phyloP scores from a whole-genome alignment of 805 yeast genomes.

The Debaryomyces tyrocola region DNA sequence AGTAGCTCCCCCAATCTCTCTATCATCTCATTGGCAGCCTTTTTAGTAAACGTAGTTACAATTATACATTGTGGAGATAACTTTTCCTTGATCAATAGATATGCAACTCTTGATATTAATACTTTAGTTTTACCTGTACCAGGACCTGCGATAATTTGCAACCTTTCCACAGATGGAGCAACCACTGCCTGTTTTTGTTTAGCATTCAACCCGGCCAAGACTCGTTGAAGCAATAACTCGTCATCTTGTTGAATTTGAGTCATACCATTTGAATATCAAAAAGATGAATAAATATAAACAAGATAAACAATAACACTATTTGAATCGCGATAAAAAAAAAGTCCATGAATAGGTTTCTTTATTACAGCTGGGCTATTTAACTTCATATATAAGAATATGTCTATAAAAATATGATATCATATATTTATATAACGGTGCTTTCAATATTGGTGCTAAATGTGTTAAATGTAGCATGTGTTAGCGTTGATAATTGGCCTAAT shows the following conservation, averaged over 20 bases:
- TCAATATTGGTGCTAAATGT: too few species aligned
- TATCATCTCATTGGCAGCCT: slow-evolving; percentile 85
- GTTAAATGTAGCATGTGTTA: not conserved
- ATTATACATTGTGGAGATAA: slow-evolving; percentile 64
- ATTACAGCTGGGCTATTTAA: too few species aligned
- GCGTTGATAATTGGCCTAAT: slow-evolving; percentile 15
- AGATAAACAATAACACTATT: not conserved
- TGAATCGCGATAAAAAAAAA: not conserved
- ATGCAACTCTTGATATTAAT: slow-evolving; percentile 74
- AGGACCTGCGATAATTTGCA: slow-evolving; percentile 61
- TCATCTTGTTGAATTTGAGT: not conserved
- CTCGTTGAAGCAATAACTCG: not conserved
- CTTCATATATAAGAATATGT: not conserved
- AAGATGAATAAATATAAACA: not conserved
- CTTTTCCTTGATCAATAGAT: slow-evolving; percentile 51
- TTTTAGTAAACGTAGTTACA: slow-evolving; percentile 90
- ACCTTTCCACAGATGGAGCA: slow-evolving; percentile 33
- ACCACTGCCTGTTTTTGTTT: slow-evolving; percentile 47
- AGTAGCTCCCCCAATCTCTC: slow-evolving; percentile 52
- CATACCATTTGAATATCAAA: not conserved
- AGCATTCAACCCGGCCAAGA: slow-evolving; percentile 28
- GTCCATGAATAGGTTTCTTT: too few species aligned
- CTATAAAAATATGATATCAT: not conserved
- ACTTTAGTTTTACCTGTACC: slow-evolving; percentile 83
- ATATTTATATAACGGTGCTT: not conserved